Evolutionary conservation across 2,329 filamentous ascomycete species (phyloP).

Genomic region (Waltergamsia citrina): DNA sequence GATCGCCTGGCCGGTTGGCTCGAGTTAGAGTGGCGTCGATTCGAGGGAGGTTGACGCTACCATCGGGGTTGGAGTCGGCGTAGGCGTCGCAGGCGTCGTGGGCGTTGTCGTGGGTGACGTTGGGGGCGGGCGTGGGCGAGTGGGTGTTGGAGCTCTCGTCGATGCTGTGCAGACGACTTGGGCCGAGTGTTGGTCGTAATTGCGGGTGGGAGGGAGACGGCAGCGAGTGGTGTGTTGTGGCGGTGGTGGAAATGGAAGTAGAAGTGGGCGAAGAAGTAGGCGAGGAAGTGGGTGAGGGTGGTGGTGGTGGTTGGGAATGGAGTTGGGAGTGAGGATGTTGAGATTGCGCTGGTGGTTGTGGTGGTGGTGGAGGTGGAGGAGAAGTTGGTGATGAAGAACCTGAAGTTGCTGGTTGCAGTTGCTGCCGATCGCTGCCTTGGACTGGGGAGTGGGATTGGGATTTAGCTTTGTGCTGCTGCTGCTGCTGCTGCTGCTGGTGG

Average conservation of each 20-base stretch:
- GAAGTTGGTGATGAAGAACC: no score
- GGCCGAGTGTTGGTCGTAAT: slow-evolving; percentile 1
- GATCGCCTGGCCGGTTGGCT: background rate
- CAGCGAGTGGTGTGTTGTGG: background rate
- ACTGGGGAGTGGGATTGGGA: no score
- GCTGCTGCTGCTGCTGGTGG: slow-evolving; percentile 7
- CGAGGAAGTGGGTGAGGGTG: background rate
- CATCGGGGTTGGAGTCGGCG: background rate
- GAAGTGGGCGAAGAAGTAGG: slow-evolving; percentile 3
- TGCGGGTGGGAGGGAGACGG: slow-evolving; percentile 2
- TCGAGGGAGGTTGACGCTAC: no score
- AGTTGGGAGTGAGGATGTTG: slow-evolving; percentile 4
- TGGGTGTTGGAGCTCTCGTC: slow-evolving; percentile 6
- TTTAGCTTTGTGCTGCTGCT: slow-evolving; percentile 8
- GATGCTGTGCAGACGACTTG: slow-evolving; percentile 7
- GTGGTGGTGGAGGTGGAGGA: background rate
- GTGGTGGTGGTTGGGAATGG: slow-evolving; percentile 1
- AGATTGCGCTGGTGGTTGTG: background rate
- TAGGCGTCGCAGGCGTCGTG: background rate
- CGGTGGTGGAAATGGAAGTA: slow-evolving; percentile 6
- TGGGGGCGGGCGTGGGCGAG: background rate
- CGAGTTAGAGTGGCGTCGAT: background rate
- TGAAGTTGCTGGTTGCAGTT: background rate
- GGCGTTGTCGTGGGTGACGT: background rate
- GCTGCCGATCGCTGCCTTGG: background rate